These are phyloP conservation scores for Rosa persica DNA, from an alignment of 306 rosid genomes.

Conservation along the genomic window DNA sequence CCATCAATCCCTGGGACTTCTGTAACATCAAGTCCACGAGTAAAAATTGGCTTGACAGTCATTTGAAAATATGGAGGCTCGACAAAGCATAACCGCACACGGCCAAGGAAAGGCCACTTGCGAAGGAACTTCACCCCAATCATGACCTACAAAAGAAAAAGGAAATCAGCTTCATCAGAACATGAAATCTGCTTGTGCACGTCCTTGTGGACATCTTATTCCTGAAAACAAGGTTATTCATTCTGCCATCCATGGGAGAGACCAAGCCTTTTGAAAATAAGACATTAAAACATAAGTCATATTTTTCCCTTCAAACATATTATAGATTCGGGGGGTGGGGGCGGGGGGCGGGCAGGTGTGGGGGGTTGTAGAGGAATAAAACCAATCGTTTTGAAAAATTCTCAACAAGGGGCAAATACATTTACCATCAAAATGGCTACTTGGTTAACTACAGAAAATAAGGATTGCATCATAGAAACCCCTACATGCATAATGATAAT, in stretches of 20 bases:
- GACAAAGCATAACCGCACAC: constrained; percentile 84
- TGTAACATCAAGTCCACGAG: constrained; percentile 86
- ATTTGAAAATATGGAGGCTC: constrained; percentile 99
- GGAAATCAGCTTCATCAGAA: constrained; percentile 2
- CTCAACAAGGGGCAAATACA: background rate
- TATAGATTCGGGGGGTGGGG: background rate
- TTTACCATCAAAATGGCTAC: background rate
- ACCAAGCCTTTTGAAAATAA: background rate
- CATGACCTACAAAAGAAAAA: constrained; percentile 56
- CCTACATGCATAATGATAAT: background rate
- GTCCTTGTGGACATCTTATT: background rate
- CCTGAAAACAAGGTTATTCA: background rate
- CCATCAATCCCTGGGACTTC: constrained; percentile 99
- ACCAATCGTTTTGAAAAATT: background rate
- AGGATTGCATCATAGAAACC: background rate
- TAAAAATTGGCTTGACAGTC: constrained; percentile 88
- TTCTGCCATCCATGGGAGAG: background rate
- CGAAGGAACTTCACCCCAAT: constrained; percentile 84
- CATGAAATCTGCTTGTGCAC: background rate
- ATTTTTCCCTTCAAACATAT: background rate
- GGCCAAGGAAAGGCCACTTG: constrained; percentile 77
- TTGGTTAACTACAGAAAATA: background rate
- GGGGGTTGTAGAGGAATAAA: no score
- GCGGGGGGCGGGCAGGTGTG: no score
- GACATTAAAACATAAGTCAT: background rate